Evolutionary conservation across 1,284 basidiomycete species (phyloP).

Genomic region (Flammula alnicola): DNA sequence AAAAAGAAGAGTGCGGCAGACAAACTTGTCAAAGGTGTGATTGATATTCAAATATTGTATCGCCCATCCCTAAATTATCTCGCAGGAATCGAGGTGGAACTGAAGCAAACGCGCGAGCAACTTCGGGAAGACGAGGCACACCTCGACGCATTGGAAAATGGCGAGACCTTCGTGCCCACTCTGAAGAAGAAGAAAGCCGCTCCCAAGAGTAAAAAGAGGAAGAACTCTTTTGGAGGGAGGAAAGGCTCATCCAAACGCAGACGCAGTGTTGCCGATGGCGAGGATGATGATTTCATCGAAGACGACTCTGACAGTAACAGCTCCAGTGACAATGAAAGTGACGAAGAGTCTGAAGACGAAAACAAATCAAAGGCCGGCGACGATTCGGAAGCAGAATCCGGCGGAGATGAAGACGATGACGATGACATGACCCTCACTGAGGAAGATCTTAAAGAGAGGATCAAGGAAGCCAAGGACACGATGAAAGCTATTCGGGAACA

Average conservation of each 20-base stretch:
- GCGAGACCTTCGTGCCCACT: constrained; percentile 45
- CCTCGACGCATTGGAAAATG: constrained; percentile 50
- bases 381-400: constrained; percentile 27
- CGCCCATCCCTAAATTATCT: constrained; percentile 1
- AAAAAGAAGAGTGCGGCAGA: constrained; percentile 46
- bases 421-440: constrained; percentile 42
- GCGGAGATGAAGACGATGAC: constrained; percentile 22
- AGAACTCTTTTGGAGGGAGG: constrained; percentile 46
- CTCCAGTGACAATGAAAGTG: constrained; percentile 29
- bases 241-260: constrained; percentile 49
- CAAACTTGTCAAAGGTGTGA: constrained; percentile 45
- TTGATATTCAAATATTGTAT: background rate
- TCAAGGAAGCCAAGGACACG: constrained; percentile 43
- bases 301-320: constrained; percentile 19
- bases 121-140: constrained; percentile 50
- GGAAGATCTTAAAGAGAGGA: constrained; percentile 49
- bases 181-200: constrained; percentile 35
- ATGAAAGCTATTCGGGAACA: constrained; percentile 46
- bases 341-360: constrained; percentile 31
- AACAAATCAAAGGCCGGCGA: constrained; percentile 27
- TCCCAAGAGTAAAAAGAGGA: constrained; percentile 49
- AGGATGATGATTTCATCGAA: constrained; percentile 15
- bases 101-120: constrained; percentile 45
- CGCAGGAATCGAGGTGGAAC: constrained; percentile 40
- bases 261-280: constrained; percentile 27